Base-by-base conservation (phyloP, 805 yeast genomes). In the Zygosaccharomyces gambellarensis region DNA sequence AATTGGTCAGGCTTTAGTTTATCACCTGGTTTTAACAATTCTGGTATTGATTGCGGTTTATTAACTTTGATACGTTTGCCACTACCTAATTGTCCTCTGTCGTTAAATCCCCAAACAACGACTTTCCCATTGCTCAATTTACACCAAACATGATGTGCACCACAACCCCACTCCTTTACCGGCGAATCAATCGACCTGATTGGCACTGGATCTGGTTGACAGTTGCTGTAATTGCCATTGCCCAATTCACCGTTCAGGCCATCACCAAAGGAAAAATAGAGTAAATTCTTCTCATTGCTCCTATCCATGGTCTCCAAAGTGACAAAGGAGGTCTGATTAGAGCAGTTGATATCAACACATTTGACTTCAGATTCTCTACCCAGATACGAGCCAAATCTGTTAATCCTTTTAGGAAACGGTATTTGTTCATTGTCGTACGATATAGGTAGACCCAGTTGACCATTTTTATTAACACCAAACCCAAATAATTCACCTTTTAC, bases 171-270 rank as follows among this genome's bases (percentile, higher is more conserved):
- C 34, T 71, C 64, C 47, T 69, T 70, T 44, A 87, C 69, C 5
- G 72, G 74, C 58, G 81, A 87, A 44, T 82, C 68, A 39, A 70
- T 47, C 38, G 65, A 56, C 50, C 64, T 67, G 51, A 90, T 63
- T 39, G 78, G 77, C 17, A 77, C 70, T 5, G 97, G 96, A 42
- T 75, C 76, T 17, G 79, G 71, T 61, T 83, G 86, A 14, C 87
- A 83, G 65, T 90, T 96, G 31, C 83, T 70, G 64, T 75, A 90
- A 48, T 83, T 76, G 12, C 88, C 89, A 40, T 79, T 78, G 22
- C 97, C 99, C 48, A 90, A 72, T 68, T 89, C 95, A 14, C 98
- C 99, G 59, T 79, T 77, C 46, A 85, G 64, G 4, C 97, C 96
- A 60, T 82, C 82, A 19, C 99, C 99, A 71, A 90, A 83, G 2